Evolutionary conservation across 345 rosid genomes (phyloP), one percentile per base, ranked within the genome.

Genomic region (Sisymbrium irio): DNA sequence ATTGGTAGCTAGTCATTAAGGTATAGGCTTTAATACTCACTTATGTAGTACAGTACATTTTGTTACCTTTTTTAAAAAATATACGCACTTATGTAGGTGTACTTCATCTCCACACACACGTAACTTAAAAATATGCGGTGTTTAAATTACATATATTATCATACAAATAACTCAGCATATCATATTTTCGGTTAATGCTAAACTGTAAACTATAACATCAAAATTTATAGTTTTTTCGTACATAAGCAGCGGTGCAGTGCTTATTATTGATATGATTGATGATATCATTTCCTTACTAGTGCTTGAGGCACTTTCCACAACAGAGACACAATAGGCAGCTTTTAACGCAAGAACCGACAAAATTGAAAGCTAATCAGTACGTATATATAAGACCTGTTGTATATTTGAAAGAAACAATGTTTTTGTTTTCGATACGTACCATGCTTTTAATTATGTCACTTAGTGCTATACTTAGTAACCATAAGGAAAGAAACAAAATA

Each of bases 1-100:
- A 49, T 49, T 47, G 80, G 80, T 58, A 64, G 76, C 55, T 71
- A 58, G 18, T 57, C 76, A 57, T 77, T 70, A 64, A 70, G 62
- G 58, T 71, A 63, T 77, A 54, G 36, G 54, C 64, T 61, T 44
- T 53, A 41, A 53, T 62, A 9, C 39, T n/a, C n/a, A n/a, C n/a
- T n/a, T n/a, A n/a, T n/a, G n/a, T n/a, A n/a, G n/a, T n/a, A n/a
- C n/a, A n/a, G n/a, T n/a, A n/a, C n/a, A n/a, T n/a, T n/a, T n/a
- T n/a, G n/a, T n/a, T n/a, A n/a, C n/a, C n/a, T n/a, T n/a, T n/a
- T n/a, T n/a, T n/a, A n/a, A n/a, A n/a, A n/a, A n/a, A n/a, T n/a
- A n/a, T n/a, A n/a, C n/a, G n/a, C n/a, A 45, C 3, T 11, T 42
- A 19, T 42, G 9, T 35, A 30, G 18, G 7, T 17, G 15, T 19